Base-by-base conservation (phyloP, 352 stramenopile species). In the Chrysophaeum taylorii region DNA sequence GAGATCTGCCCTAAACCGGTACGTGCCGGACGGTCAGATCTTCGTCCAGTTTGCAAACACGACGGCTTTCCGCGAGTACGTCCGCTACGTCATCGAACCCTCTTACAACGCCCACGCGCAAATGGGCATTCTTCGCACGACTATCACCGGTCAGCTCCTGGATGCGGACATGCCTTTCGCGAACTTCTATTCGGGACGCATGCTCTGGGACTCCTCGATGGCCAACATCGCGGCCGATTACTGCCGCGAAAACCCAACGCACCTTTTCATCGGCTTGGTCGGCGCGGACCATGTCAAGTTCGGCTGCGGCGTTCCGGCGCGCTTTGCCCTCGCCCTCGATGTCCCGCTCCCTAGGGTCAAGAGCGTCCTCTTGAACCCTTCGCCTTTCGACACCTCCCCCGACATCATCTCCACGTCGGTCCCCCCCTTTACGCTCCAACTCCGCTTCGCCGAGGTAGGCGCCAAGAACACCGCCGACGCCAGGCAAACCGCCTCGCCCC, bases 201-300 rank as follows among this genome's bases (percentile, higher is more conserved):
- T 86, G 48, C 61, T 86, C 23, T 86, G 81, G 81, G 81, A 86
- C 71, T 82, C 64, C 50, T 64, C 41, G 36, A 86, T 86, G 81
- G 81, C 81, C 27, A 76, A 45, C 2, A 70, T 61, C 53, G 77
- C 79, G 14, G 75, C 75, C 21, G 71, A 68, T 39, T 86, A 79
- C 79, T 73, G 64, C 7, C 60, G 68, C 7, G 45, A 64, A 0
- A 77, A 86, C 72, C 50, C 70, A 5, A 71, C 70, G 27, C 77
- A 79, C 21, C 61, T 86, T 0, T 68, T 86, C 16, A 57, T 85
- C 45, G 76, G 78, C 23, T 57, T 85, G 27, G 76, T 86, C 4
- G 79, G 79, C 39, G 76, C 79, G 23, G 81, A 86, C 68, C 81
- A 86, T 69, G 81, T 85, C 35, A 86, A 86, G 41, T 86, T 84